A percentile compares a stretch with the other conserved stretches of the same genome.
Evolutionary conservation across 2,329 filamentous ascomycete genomes (phyloP).

Genomic region (Penicillium glabrum): DNA sequence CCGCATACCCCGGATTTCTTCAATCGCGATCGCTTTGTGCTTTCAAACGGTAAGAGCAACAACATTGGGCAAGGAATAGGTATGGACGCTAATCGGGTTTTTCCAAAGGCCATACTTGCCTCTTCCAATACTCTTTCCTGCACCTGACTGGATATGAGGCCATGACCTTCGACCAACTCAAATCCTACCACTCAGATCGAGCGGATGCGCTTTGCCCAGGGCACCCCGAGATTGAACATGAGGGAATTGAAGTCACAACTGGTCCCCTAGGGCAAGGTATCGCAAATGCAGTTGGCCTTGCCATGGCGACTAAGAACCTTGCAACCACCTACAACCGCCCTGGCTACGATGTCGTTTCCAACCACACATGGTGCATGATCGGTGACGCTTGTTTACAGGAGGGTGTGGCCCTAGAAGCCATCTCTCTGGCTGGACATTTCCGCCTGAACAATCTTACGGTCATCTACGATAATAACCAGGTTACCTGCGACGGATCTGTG

Average conservation of each 20-base stretch:
- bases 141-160: slow-evolving; percentile 33
- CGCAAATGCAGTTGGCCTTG: slow-evolving; percentile 61
- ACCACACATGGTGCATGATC: slow-evolving; percentile 58
- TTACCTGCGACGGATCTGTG: slow-evolving; percentile 58
- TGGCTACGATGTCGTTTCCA: slow-evolving; percentile 50
- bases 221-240: slow-evolving; percentile 58
- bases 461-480: slow-evolving; percentile 60
- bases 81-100: slow-evolving; percentile 7
- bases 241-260: slow-evolving; percentile 60
- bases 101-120: slow-evolving; percentile 32
- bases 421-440: slow-evolving; percentile 56
- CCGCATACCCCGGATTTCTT: slow-evolving; percentile 41
- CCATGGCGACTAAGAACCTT: slow-evolving; percentile 58
- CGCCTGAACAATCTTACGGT: slow-evolving; percentile 56
- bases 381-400: slow-evolving; percentile 60
- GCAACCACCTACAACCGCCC: slow-evolving; percentile 56
- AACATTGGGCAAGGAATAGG: neutral
- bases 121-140: slow-evolving; percentile 34
- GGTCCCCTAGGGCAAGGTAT: slow-evolving; percentile 61
- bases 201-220: slow-evolving; percentile 30
- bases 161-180: slow-evolving; percentile 36
- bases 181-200: slow-evolving; percentile 34
- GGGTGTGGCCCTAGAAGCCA: slow-evolving; percentile 56
- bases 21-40: slow-evolving; percentile 46
- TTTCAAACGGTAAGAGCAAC: slow-evolving; percentile 41